Conservation (phyloP, 78 protist species). For the Cavenderia fasciculata region DNA sequence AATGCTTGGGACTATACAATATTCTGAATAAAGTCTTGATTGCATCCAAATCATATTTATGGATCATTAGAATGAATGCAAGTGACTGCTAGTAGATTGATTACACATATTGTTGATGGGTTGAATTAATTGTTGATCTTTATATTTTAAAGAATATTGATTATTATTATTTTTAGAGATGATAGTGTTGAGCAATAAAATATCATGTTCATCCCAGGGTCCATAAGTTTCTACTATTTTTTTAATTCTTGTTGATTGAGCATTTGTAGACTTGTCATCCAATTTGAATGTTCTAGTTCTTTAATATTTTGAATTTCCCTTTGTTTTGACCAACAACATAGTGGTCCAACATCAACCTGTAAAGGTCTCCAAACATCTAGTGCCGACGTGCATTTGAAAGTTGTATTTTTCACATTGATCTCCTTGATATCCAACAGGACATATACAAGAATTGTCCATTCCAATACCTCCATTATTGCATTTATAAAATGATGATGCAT, state of each 20-base stretch:
- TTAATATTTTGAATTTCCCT: not conserved
- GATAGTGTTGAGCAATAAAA: not conserved
- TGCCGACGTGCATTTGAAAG: not conserved
- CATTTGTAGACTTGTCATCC: not conserved
- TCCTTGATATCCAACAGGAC: slow-evolving; percentile 17
- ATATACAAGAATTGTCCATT: slow-evolving; percentile 1
- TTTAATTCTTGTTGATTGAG: not conserved
- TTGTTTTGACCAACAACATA: not conserved
- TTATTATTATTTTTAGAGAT: not conserved
- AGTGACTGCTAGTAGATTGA: not conserved
- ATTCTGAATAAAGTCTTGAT: not conserved
- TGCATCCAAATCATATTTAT: not conserved
- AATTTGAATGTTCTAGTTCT: too few relatives aligned
- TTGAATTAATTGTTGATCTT: not conserved
- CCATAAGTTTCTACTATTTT: slow-evolving; percentile 1
- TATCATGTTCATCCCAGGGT: slow-evolving; percentile 14
- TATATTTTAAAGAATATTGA: not conserved
- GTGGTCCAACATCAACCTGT: slow-evolving; percentile 5
- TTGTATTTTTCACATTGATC: not conserved
- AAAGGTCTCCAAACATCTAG: too few relatives aligned
- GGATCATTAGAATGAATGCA: slow-evolving; percentile 8
- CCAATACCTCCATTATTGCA: slow-evolving; percentile 41
- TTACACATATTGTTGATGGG: not conserved
- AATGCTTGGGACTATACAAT: slow-evolving; percentile 21
- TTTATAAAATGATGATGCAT: too few relatives aligned